Conservation (phyloP, 805 yeast species). For the Schizosaccharomyces lindneri region DNA sequence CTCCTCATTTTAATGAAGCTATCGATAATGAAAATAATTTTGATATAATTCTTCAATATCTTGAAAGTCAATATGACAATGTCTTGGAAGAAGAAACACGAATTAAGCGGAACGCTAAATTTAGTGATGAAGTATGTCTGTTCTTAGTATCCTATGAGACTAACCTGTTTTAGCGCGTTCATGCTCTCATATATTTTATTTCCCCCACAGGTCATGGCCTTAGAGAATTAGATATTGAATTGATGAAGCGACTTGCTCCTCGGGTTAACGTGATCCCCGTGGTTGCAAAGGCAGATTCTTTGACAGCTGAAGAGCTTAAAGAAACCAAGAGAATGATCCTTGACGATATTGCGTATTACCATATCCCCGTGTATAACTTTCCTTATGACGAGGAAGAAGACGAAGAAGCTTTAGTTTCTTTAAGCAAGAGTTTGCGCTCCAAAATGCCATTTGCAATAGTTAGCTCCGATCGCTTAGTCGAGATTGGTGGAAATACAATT, state of each 20-base stretch:
- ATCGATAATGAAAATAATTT: conserved; percentile 29
- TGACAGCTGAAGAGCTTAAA: conserved; percentile 38
- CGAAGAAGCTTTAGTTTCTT: conserved; percentile 16
- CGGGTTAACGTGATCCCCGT: conserved; percentile 69
- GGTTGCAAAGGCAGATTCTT: conserved; percentile 54
- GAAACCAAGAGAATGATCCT: conserved; percentile 28
- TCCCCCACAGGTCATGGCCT: conserved; percentile 31
- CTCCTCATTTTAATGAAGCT: conserved; percentile 62
- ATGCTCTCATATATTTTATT: conserved; percentile 54
- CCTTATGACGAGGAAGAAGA: conserved; percentile 38
- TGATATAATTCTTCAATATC: conserved; percentile 29
- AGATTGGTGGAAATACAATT: conserved; percentile 5
- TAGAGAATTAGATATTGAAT: conserved; percentile 46
- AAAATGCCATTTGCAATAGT: conserved; percentile 40
- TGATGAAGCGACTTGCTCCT: conserved; percentile 43
- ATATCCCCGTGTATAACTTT: conserved; percentile 50
- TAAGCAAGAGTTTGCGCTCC: conserved; percentile 18
- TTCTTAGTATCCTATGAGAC: neutral
- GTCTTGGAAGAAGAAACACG: conserved; percentile 53
- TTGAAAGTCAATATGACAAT: conserved; percentile 47
- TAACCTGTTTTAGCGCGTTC: conserved; percentile 29
- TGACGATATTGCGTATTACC: conserved; percentile 30
- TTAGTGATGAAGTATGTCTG: conserved; percentile 25
- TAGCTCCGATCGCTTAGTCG: conserved; percentile 21
- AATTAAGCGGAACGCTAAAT: conserved; percentile 46